Evolutionary conservation across 257 asterid genomes (phyloP).

Genomic region (Lavandula angustifolia): DNA sequence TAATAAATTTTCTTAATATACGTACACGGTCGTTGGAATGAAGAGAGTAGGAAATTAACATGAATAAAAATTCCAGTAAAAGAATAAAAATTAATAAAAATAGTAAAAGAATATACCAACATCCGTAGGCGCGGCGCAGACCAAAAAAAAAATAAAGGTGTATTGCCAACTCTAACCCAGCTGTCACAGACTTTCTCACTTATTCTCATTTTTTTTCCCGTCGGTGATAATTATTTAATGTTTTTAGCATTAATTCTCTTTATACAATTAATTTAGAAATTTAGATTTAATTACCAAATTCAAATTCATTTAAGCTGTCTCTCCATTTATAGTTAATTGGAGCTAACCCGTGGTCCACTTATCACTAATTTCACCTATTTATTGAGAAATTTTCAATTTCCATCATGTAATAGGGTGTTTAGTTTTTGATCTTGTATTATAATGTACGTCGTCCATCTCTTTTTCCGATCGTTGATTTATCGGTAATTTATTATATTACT

Average conservation of each 20-base stretch:
- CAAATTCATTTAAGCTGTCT: neutral
- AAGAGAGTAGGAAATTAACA: neutral
- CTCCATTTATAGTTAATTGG: neutral
- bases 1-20: too few relatives aligned
- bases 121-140: neutral
- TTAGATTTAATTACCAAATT: neutral
- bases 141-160: conserved; percentile 10
- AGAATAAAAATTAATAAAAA: too few relatives aligned
- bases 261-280: too few relatives aligned
- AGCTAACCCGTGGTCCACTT: conserved; percentile 4
- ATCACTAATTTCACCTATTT: too few relatives aligned
- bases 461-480: too few relatives aligned
- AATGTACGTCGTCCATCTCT: too few relatives aligned
- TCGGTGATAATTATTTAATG: conserved; percentile 26
- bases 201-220: conserved; percentile 13
- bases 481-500: too few relatives aligned
- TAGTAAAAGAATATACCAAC: neutral
- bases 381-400: too few relatives aligned
- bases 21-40: too few relatives aligned
- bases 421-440: too few relatives aligned
- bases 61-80: too few relatives aligned
- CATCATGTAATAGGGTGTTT: too few relatives aligned
- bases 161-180: conserved; percentile 37
- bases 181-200: conserved; percentile 31
- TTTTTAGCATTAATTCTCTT: neutral